Conservation (phyloP, 345 rosid genomes). For the Cardamine occulta region DNA sequence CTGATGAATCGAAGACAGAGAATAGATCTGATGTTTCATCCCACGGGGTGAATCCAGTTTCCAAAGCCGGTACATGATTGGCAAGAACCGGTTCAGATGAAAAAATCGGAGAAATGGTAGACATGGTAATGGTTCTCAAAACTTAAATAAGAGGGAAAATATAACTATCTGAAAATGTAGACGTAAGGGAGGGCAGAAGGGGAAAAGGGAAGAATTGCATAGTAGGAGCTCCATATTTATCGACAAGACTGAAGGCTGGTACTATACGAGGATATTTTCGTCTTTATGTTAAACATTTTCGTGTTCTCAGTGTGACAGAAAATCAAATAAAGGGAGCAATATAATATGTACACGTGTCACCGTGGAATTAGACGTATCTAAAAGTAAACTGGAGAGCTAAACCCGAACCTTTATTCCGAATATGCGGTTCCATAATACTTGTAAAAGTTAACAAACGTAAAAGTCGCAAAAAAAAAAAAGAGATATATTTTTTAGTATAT, state of each 20-base stretch:
- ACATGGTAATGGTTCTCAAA: constrained; percentile 40
- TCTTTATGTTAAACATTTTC: constrained; percentile 39
- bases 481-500: too few species aligned
- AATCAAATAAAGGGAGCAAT: neutral
- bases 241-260: constrained; percentile 37
- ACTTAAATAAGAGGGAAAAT: neutral
- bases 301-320: neutral
- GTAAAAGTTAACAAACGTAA: neutral
- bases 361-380: constrained; percentile 15
- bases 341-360: neutral
- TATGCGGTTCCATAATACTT: constrained; percentile 19
- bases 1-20: constrained; percentile 44
- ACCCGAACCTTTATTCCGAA: constrained; percentile 25
- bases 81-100: constrained; percentile 44
- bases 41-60: constrained; percentile 62
- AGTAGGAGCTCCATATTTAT: constrained; percentile 63
- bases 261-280: constrained; percentile 31
- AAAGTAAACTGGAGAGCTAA: neutral
- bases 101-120: constrained; percentile 49
- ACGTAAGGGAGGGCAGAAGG: constrained; percentile 52
- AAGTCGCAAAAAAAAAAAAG: neutral
- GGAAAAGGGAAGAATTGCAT: constrained; percentile 85
- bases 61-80: constrained; percentile 49
- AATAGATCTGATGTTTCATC: constrained; percentile 47
- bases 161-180: constrained; percentile 18